Percentiles rank a stretch among this genome's conserved stretches.
These are phyloP conservation scores for Fagus crenata DNA, from an alignment of 306 rosid species.

Conservation along the genomic window DNA sequence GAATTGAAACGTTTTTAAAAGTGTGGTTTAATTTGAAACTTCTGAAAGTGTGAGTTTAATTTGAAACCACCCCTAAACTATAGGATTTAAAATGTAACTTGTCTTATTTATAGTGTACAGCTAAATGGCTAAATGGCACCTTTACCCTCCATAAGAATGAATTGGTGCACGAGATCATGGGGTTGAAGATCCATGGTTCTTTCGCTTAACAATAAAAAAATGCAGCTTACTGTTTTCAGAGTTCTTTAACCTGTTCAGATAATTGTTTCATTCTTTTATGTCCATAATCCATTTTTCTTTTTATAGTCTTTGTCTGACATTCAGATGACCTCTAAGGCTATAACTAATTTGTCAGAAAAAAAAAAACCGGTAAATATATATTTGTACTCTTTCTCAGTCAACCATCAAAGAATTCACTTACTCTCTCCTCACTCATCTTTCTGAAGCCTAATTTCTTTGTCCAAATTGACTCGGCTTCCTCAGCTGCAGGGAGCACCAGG, in stretches of 20 bases:
- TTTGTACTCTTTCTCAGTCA: slow-evolving; percentile 6
- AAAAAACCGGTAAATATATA: slow-evolving; percentile 4
- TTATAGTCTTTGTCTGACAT: neutral
- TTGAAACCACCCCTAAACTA: too few relatives aligned
- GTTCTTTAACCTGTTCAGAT: neutral
- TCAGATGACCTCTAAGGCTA: neutral
- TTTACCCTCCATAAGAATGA: neutral
- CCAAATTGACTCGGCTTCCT: slow-evolving; percentile 97
- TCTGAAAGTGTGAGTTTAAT: too few relatives aligned
- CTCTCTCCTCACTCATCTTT: slow-evolving; percentile 91
- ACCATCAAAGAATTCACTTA: slow-evolving; percentile 32
- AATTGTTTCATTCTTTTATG: neutral
- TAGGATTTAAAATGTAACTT: too few relatives aligned
- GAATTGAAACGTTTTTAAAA: too few relatives aligned
- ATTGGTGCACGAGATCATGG: neutral
- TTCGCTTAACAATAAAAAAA: neutral
- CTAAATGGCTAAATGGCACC: neutral
- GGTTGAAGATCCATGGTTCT: neutral
- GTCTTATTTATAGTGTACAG: neutral
- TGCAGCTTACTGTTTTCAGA: neutral
- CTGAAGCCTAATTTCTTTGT: slow-evolving; percentile 84
- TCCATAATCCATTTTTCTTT: too few relatives aligned
- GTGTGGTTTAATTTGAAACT: too few relatives aligned
- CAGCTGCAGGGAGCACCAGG: slow-evolving; percentile 97
- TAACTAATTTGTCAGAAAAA: neutral